phyloP scores from a whole-genome alignment of 31 red algal species.

The Asparagopsis taxiformis region DNA sequence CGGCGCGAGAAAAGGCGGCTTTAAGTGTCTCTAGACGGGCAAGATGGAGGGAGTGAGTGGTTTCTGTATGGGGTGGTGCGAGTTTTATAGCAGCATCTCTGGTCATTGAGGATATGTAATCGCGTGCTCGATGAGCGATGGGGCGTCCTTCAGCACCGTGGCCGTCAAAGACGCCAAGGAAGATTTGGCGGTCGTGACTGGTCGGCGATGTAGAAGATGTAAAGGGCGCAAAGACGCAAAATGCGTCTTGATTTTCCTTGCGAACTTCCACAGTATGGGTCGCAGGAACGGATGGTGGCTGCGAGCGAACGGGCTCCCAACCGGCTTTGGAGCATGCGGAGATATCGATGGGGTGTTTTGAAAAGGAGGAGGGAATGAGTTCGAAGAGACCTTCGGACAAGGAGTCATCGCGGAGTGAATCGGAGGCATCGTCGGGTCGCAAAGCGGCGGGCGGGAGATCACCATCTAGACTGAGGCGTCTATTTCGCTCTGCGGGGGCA shows the following conservation, averaged over 20 bases:
- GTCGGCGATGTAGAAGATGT: conserved; percentile 8
- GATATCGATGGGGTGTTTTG: conserved; percentile 35
- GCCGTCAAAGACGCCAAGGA: conserved; percentile 82
- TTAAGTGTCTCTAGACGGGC: conserved; percentile 37
- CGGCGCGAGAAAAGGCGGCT: conserved; percentile 47
- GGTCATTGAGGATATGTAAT: conserved; percentile 31
- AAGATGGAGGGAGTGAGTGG: conserved; percentile 2
- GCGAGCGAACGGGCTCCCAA: conserved; percentile 77
- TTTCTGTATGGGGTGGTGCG: too few species aligned
- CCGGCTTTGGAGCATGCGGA: conserved; percentile 70
- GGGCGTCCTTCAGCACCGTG: conserved; percentile 75
- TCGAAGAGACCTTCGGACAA: conserved; percentile 20
- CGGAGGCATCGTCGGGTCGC: conserved; percentile 31
- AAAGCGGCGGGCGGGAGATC: conserved; percentile 52
- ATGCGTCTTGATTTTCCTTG: conserved; percentile 91
- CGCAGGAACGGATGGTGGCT: conserved; percentile 18
- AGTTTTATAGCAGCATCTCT: conserved; percentile 40
- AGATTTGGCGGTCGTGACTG: conserved; percentile 36
- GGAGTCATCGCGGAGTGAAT: conserved; percentile 17
- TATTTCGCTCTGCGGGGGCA: conserved; percentile 13
- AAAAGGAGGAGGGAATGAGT: conserved; percentile 7
- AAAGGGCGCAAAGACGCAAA: conserved; percentile 48
- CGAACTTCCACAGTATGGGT: conserved; percentile 70
- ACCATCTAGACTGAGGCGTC: conserved; percentile 58
- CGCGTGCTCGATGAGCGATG: conserved; percentile 69